Evolutionary conservation across 345 rosid genomes (phyloP).

Genomic region (Arabidopsis suecica): DNA sequence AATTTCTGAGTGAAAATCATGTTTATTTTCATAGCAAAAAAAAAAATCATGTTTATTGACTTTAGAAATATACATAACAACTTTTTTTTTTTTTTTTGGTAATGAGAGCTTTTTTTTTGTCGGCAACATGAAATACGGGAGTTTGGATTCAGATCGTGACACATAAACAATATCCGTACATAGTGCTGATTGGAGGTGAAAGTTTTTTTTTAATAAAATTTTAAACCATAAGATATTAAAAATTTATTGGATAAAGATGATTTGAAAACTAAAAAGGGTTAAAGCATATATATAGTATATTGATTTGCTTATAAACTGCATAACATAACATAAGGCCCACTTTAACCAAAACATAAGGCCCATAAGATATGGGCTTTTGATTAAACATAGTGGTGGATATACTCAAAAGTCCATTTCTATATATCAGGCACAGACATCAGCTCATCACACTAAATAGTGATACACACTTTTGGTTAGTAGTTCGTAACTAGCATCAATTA

Average conservation of each 20-base stretch:
- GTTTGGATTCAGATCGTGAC: not conserved
- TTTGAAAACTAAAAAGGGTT: not conserved
- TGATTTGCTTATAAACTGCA: constrained; percentile 8
- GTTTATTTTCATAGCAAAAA: too few relatives aligned
- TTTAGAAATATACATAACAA: not conserved
- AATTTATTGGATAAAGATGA: too few relatives aligned
- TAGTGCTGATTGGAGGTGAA: not conserved
- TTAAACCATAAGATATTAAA: not conserved
- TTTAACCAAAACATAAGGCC: not conserved
- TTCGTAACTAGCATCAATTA: not conserved
- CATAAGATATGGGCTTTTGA: not conserved
- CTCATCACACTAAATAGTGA: not conserved
- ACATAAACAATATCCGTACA: not conserved
- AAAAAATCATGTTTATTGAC: not conserved
- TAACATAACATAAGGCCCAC: not conserved
- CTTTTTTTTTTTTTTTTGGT: too few relatives aligned
- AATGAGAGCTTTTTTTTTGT: not conserved
- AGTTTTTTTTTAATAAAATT: not conserved
- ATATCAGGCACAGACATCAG: not conserved
- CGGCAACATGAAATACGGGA: not conserved
- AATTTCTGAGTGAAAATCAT: not conserved
- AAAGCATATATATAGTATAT: not conserved
- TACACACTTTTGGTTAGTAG: not conserved
- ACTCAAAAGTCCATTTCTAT: not conserved
- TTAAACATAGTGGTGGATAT: not conserved